These are phyloP conservation scores for Talaromyces proteolyticus DNA, from an alignment of 495 filamentous ascomycete species.

Conservation along the genomic window DNA sequence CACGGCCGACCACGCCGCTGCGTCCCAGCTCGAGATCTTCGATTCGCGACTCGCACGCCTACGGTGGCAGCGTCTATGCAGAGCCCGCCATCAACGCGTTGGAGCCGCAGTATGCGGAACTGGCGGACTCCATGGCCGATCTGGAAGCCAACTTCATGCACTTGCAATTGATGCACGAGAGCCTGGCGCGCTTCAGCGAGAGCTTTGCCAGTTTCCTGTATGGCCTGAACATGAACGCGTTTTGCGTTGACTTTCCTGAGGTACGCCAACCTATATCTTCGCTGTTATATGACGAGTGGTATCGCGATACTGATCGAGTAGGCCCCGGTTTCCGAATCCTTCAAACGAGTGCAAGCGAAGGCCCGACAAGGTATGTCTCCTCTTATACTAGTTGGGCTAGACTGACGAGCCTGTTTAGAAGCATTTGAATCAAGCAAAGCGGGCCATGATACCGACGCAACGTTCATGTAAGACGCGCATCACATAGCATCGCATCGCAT, in stretches of 20 bases:
- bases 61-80: slow-evolving; percentile 34
- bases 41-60: slow-evolving; percentile 63
- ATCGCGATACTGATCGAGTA: too few species aligned
- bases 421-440: slow-evolving; percentile 4
- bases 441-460: slow-evolving; percentile 61
- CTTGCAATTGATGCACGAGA: slow-evolving; percentile 95
- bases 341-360: slow-evolving; percentile 57
- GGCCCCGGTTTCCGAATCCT: slow-evolving; percentile 67
- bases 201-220: slow-evolving; percentile 94
- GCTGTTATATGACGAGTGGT: too few species aligned
- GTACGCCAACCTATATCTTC: too few species aligned
- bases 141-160: slow-evolving; percentile 97
- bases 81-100: slow-evolving; percentile 74
- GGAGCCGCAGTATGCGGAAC: slow-evolving; percentile 85
- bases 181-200: slow-evolving; percentile 87
- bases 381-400: neutral
- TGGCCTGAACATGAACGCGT: slow-evolving; percentile 97
- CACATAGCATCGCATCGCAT: neutral
- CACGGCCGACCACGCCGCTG: slow-evolving; percentile 87
- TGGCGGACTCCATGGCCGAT: slow-evolving; percentile 91
- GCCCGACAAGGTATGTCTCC: slow-evolving; percentile 28
- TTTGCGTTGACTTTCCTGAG: slow-evolving; percentile 97
- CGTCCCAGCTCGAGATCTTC: slow-evolving; percentile 88
- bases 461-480: slow-evolving; percentile 66
- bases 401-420: neutral